Conservation (phyloP, 2,329 filamentous ascomycete species). For the Cercospora citrullina region DNA sequence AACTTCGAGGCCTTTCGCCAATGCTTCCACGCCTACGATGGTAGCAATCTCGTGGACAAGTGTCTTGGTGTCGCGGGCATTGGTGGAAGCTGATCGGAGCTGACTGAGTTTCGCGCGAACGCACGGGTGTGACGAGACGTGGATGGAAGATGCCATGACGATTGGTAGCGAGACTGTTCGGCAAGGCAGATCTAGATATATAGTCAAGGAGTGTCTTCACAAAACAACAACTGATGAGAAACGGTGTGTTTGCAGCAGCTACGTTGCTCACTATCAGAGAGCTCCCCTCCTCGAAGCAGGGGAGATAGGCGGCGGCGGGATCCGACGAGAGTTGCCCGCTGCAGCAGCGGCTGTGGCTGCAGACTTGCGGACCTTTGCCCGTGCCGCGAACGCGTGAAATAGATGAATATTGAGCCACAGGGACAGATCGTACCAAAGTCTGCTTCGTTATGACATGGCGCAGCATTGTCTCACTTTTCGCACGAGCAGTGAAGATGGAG, state of each 20-base stretch:
- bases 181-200: not conserved
- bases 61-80: constrained; percentile 72
- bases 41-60: constrained; percentile 84
- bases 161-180: not conserved
- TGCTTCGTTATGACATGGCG: not conserved
- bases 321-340: constrained; percentile 1
- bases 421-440: not conserved
- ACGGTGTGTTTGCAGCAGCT: not conserved
- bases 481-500: not conserved
- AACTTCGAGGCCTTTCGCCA: constrained; percentile 62
- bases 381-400: not conserved
- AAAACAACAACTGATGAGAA: not conserved
- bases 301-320: constrained; percentile 6
- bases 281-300: not conserved
- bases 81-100: constrained; percentile 71
- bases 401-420: not conserved
- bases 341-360: not conserved
- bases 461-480: not conserved
- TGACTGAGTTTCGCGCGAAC: constrained; percentile 85
- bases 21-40: constrained; percentile 79
- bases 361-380: not conserved
- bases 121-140: constrained; percentile 83
- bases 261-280: not conserved
- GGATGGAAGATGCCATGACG: constrained; percentile 45
- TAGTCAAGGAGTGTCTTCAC: not conserved